Conservation (phyloP, 768 basidiomycete species). For the Antrodiella citrinella region DNA sequence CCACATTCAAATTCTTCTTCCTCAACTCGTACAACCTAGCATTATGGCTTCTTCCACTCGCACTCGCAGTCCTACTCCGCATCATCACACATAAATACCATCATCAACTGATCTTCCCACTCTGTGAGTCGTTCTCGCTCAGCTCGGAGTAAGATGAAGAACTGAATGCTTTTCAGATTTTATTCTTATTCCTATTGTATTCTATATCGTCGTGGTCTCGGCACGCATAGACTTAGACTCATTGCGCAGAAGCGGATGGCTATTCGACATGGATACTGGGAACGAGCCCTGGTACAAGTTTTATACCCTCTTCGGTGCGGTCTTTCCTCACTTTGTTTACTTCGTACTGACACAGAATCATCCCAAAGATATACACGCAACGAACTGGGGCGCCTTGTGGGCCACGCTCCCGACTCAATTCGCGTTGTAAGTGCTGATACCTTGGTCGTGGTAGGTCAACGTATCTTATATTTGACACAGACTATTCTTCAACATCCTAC, state of each 20-base stretch:
- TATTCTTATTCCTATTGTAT: slow-evolving; percentile 67
- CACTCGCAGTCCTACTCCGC: slow-evolving; percentile 68
- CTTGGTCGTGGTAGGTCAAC: slow-evolving; percentile 21
- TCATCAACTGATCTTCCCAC: slow-evolving; percentile 89
- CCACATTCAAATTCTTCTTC: slow-evolving; percentile 63
- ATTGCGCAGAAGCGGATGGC: slow-evolving; percentile 68
- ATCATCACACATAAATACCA: slow-evolving; percentile 71
- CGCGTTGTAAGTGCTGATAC: slow-evolving; percentile 61
- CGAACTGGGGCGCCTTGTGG: slow-evolving; percentile 63
- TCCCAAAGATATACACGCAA: slow-evolving; percentile 59
- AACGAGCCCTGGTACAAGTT: slow-evolving; percentile 72
- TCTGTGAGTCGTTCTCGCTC: slow-evolving; percentile 43
- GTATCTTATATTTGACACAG: too few species aligned
- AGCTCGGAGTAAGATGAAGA: background rate
- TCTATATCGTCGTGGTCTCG: slow-evolving; percentile 72
- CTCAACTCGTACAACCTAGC: slow-evolving; percentile 50
- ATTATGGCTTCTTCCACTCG: slow-evolving; percentile 76
- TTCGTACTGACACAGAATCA: too few species aligned
- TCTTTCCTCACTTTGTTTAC: too few species aligned
- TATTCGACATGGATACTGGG: slow-evolving; percentile 65
- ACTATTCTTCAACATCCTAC: slow-evolving; percentile 77
- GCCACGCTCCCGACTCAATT: slow-evolving; percentile 89
- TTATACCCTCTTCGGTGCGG: slow-evolving; percentile 69
- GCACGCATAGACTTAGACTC: slow-evolving; percentile 49
- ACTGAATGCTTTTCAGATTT: slow-evolving; percentile 47